Evolutionary conservation across 2,329 filamentous ascomycete species (phyloP).

Genomic region (Stagonosporopsis tanaceti): DNA sequence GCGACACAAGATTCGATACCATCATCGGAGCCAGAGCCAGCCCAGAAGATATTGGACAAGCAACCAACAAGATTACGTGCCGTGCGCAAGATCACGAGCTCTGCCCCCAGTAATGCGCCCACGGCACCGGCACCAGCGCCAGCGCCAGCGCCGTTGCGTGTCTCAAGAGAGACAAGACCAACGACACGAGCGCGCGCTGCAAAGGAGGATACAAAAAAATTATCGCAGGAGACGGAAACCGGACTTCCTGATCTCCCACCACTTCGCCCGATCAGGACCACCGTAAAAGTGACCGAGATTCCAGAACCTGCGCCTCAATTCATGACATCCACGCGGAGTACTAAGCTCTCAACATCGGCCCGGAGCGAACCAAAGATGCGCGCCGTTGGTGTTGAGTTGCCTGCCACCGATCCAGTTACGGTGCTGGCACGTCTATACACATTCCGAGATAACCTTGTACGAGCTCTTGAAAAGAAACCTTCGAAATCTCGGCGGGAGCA

Average conservation of each 20-base stretch:
- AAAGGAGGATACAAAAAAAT: constrained; percentile 29
- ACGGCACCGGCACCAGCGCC: constrained; percentile 41
- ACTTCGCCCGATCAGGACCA: constrained; percentile 32
- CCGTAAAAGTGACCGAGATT: constrained; percentile 29
- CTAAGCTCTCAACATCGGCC: constrained; percentile 27
- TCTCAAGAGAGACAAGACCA: constrained; percentile 39
- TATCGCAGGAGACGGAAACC: constrained; percentile 30
- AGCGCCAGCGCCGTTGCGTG: constrained; percentile 40
- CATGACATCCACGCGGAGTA: constrained; percentile 9
- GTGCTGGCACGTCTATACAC: constrained; percentile 55
- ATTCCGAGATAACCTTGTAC: constrained; percentile 57
- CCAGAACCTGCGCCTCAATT: constrained; percentile 24
- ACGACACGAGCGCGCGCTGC: constrained; percentile 37
- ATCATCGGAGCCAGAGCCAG: constrained; percentile 29
- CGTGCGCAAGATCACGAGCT: constrained; percentile 48
- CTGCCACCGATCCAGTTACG: constrained; percentile 54
- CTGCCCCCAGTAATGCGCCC: constrained; percentile 40
- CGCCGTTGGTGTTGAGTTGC: constrained; percentile 38
- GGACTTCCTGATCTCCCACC: constrained; percentile 37
- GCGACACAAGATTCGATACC: constrained; percentile 30
- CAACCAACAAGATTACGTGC: constrained; percentile 47
- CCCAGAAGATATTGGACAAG: constrained; percentile 44
- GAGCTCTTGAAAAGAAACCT: constrained; percentile 52
- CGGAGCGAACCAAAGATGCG: constrained; percentile 34
- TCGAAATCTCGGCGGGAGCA: constrained; percentile 54